A percentile compares a stretch with the other conserved stretches of the same genome.
Evolutionary conservation across 192 early-diverging fungal species (phyloP).

Genomic region (Gamsiella multidivaricata): DNA sequence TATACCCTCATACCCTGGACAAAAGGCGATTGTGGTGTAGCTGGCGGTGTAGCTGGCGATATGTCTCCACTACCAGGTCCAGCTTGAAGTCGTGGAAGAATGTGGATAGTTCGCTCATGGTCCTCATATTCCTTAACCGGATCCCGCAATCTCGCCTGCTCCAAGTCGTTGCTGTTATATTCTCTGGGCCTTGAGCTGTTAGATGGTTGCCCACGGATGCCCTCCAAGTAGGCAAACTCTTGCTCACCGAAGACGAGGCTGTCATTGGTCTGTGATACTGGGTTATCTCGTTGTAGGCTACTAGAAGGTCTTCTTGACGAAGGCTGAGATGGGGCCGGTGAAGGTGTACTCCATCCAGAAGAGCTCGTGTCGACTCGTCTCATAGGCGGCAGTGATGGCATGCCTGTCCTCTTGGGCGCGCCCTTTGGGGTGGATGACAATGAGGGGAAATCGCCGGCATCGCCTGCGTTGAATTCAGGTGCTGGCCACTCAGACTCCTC

Average conservation of each 20-base stretch:
- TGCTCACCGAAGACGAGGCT: slow-evolving; percentile 23
- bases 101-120: not conserved
- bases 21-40: not conserved
- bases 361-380: too few species aligned
- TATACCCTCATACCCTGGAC: slow-evolving; percentile 12
- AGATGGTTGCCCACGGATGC: not conserved
- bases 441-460: slow-evolving; percentile 25
- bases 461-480: slow-evolving; percentile 9
- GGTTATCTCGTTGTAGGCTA: not conserved
- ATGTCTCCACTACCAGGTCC: too few species aligned
- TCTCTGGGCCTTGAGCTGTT: not conserved
- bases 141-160: slow-evolving; percentile 8
- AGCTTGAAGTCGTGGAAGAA: slow-evolving; percentile 7
- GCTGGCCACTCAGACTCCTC: slow-evolving; percentile 23
- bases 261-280: not conserved
- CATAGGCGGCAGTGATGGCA: slow-evolving; percentile 12
- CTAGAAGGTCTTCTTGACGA: too few species aligned
- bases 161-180: not conserved
- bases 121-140: slow-evolving; percentile 2
- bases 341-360: too few species aligned
- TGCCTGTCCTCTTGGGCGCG: slow-evolving; percentile 3
- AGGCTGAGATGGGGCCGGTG: too few species aligned
- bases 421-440: not conserved
- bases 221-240: slow-evolving; percentile 22
- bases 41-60: not conserved